Percentiles rank a stretch among this genome's conserved stretches.
Evolutionary conservation across 148 eudicot genomes (phyloP).

Genomic region (Rhododendron henanense): DNA sequence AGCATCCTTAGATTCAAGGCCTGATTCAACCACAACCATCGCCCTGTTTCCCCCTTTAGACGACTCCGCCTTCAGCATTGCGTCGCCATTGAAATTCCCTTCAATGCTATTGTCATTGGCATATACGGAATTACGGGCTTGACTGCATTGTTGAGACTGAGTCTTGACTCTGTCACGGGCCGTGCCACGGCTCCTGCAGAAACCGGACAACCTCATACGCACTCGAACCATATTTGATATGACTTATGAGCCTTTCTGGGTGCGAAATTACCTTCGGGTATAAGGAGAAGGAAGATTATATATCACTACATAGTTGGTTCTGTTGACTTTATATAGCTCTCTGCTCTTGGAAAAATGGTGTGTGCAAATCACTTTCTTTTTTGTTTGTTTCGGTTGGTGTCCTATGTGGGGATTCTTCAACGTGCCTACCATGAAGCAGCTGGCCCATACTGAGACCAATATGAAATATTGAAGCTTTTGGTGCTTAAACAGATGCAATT

Average conservation of each 20-base stretch:
- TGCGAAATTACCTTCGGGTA: background rate
- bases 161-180: constrained; percentile 39
- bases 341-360: background rate
- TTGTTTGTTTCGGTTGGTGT: constrained; percentile 18
- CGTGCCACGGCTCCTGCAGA: constrained; percentile 37
- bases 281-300: background rate
- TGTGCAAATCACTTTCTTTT: constrained; percentile 12
- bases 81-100: constrained; percentile 28
- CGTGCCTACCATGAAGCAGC: background rate
- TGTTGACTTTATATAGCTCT: constrained; percentile 14
- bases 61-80: constrained; percentile 17
- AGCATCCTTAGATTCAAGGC: constrained; percentile 50
- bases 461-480: background rate
- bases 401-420: background rate
- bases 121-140: constrained; percentile 38
- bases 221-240: constrained; percentile 10
- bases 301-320: background rate
- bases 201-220: constrained; percentile 24
- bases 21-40: constrained; percentile 66
- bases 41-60: constrained; percentile 47
- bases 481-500: background rate
- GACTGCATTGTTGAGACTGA: constrained; percentile 41
- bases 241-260: background rate
- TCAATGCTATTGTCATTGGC: constrained; percentile 29
- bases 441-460: background rate